A percentile compares a stretch with the other conserved stretches of the same genome.
Evolutionary conservation across 1,284 basidiomycete genomes (phyloP).

Genomic region (Heterobasidion occidentale): DNA sequence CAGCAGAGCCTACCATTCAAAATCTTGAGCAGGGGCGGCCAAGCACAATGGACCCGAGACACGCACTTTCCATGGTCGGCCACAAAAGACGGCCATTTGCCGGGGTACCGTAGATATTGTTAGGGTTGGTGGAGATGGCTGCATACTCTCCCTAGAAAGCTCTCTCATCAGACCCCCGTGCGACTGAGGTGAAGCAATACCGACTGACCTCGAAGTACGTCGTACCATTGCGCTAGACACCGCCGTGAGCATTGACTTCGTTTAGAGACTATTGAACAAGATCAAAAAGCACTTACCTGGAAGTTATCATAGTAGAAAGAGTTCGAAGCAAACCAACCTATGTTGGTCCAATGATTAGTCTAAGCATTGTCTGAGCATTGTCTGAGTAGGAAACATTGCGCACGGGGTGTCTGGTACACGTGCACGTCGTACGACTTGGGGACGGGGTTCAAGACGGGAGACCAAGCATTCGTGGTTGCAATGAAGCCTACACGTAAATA

Average conservation of each 20-base stretch:
- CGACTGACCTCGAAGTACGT: conserved; percentile 45
- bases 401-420: conserved; percentile 58
- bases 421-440: conserved; percentile 58
- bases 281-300: conserved; percentile 20
- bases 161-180: background rate
- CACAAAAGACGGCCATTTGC: conserved; percentile 45
- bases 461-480: conserved; percentile 41
- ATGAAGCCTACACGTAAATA: conserved; percentile 42
- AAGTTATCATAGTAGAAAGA: conserved; percentile 56
- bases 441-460: conserved; percentile 42
- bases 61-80: conserved; percentile 48
- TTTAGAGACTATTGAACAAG: background rate
- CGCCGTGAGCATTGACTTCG: conserved; percentile 1
- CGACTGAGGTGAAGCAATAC: background rate
- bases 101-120: conserved; percentile 41
- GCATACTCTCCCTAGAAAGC: conserved; percentile 59
- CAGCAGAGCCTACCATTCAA: conserved; percentile 26
- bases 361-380: too few species aligned
- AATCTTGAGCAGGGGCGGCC: too few species aligned
- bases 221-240: conserved; percentile 36
- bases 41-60: too few species aligned
- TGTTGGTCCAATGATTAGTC: too few species aligned
- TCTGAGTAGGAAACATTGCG: conserved; percentile 7
- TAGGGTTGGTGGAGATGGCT: conserved; percentile 53
- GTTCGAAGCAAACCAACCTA: conserved; percentile 50